phyloP scores from a whole-genome alignment of 306 rosid species.

The Begonia fuchsioides region DNA sequence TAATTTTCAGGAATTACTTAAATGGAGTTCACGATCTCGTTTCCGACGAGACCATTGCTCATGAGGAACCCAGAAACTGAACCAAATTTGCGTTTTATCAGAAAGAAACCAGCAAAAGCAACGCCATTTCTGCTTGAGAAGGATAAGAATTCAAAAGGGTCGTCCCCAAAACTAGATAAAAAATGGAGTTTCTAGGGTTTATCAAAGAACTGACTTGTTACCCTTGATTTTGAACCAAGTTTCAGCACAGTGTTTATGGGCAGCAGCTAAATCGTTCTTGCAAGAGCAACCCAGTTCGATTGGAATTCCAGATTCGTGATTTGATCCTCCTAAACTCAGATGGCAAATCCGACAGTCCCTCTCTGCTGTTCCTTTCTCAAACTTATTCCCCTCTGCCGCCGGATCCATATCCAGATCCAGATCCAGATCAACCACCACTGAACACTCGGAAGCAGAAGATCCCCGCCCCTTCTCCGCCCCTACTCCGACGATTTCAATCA shows the following conservation, averaged over 20 bases:
- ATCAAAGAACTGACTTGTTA: too few relatives aligned
- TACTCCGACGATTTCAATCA: constrained; percentile 36
- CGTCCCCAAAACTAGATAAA: not conserved
- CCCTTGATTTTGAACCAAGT: constrained; percentile 98
- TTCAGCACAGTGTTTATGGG: constrained; percentile 89
- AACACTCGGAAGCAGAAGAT: constrained; percentile 40
- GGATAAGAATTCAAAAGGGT: too few relatives aligned
- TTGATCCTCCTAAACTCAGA: constrained; percentile 57
- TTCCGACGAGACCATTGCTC: too few relatives aligned
- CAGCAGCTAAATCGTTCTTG: constrained; percentile 88
- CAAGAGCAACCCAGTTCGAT: constrained; percentile 86
- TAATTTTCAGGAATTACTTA: too few relatives aligned
- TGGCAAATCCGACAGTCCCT: constrained; percentile 83
- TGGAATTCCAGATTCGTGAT: constrained; percentile 73
- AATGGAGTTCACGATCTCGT: too few relatives aligned
- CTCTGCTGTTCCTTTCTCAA: constrained; percentile 46
- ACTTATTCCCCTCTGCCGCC: constrained; percentile 30
- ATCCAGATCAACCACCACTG: constrained; percentile 43
- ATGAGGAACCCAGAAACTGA: too few relatives aligned
- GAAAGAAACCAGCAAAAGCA: too few relatives aligned
- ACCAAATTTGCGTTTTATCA: too few relatives aligned
- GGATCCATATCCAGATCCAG: constrained; percentile 51
- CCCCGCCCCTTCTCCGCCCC: constrained; percentile 21
- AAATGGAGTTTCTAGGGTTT: not conserved
- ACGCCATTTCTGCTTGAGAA: not conserved